Conservation (phyloP, 768 basidiomycete species). For the Chalciporus chontae region DNA sequence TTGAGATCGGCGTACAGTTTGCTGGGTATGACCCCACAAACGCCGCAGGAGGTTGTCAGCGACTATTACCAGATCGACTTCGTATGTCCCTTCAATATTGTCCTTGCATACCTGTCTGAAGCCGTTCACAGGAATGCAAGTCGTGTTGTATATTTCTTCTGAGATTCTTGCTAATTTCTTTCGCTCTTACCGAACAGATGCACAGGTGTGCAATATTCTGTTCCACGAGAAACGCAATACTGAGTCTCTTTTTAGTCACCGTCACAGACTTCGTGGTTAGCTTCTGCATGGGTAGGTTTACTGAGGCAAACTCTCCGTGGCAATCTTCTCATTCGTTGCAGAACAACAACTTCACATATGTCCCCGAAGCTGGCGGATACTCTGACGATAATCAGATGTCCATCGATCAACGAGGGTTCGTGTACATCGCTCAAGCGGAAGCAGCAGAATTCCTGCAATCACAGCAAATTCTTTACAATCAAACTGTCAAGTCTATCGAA, state of each 20-base stretch:
- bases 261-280: slow-evolving; percentile 60
- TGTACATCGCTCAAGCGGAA: slow-evolving; percentile 51
- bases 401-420: slow-evolving; percentile 64
- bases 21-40: slow-evolving; percentile 42
- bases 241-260: slow-evolving; percentile 49
- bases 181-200: slow-evolving; percentile 9
- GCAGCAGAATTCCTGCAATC: slow-evolving; percentile 51
- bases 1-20: slow-evolving; percentile 53
- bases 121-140: slow-evolving; percentile 28
- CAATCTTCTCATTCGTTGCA: slow-evolving; percentile 20
- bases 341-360: slow-evolving; percentile 63
- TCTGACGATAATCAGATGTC: slow-evolving; percentile 50
- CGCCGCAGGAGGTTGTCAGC: slow-evolving; percentile 45
- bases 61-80: slow-evolving; percentile 56
- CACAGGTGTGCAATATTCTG: slow-evolving; percentile 21
- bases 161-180: background rate
- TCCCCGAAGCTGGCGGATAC: slow-evolving; percentile 52
- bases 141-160: background rate
- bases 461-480: slow-evolving; percentile 45
- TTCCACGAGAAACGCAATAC: background rate
- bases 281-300: slow-evolving; percentile 55
- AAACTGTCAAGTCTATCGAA: slow-evolving; percentile 46
- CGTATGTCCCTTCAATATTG: slow-evolving; percentile 12
- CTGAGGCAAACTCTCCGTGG: background rate
- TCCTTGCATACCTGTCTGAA: slow-evolving; percentile 1